Conservation (phyloP, 352 stramenopile genomes). For the Detonula confervacea region DNA sequence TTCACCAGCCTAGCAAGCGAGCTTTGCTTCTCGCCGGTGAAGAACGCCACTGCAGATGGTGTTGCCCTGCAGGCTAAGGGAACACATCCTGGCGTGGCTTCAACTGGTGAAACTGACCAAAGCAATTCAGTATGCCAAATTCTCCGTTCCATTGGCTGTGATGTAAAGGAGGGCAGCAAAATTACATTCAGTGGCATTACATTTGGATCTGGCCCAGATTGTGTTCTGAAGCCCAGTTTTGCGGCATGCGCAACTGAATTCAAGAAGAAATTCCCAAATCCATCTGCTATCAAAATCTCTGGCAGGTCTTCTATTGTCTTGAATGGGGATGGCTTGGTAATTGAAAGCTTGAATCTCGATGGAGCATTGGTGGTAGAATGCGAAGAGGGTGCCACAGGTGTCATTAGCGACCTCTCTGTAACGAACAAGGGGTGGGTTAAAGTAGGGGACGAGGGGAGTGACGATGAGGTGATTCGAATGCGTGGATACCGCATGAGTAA, state of each 20-base stretch:
- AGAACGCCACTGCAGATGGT: conserved; percentile 86
- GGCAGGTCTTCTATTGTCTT: conserved; percentile 84
- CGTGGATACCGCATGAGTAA: conserved; percentile 69
- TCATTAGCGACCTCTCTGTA: conserved; percentile 78
- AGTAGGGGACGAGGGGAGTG: conserved; percentile 45
- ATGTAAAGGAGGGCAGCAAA: conserved; percentile 58
- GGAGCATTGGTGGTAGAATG: conserved; percentile 84
- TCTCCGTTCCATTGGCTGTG: conserved; percentile 66
- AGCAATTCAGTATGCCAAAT: conserved; percentile 71
- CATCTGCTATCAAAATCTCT: conserved; percentile 83
- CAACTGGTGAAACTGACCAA: conserved; percentile 83
- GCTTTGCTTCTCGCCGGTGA: conserved; percentile 90
- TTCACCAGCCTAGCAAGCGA: conserved; percentile 88
- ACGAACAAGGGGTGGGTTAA: conserved; percentile 84
- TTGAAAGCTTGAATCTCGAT: conserved; percentile 87
- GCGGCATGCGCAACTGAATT: conserved; percentile 75
- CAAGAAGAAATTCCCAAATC: conserved; percentile 74
- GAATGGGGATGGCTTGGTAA: conserved; percentile 77
- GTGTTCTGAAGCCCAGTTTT: conserved; percentile 80
- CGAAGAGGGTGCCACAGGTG: conserved; percentile 68
- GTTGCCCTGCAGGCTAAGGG: conserved; percentile 68
- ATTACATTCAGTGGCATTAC: conserved; percentile 67
- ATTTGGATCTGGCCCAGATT: conserved; percentile 65
- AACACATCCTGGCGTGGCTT: conserved; percentile 69
- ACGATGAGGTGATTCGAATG: conserved; percentile 77